phyloP scores from a whole-genome alignment of 129 eudicot species.

The Chrysanthemum makinoi region DNA sequence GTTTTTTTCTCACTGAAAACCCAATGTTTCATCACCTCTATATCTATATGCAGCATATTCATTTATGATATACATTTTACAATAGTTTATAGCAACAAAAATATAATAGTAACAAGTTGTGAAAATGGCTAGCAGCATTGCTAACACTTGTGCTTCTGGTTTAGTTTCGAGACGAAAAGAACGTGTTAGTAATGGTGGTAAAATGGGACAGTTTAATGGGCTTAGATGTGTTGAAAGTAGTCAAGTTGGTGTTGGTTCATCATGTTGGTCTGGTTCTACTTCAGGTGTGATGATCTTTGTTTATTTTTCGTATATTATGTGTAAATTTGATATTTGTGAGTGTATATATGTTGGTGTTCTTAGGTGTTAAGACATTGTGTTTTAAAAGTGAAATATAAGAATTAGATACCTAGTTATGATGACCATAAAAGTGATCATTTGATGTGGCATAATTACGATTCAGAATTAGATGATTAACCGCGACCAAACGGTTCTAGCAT shows the following conservation, averaged over 20 bases:
- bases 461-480: too few species aligned
- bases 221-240: constrained; percentile 42
- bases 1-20: constrained; percentile 33
- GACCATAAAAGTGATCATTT: too few species aligned
- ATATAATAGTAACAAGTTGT: constrained; percentile 5
- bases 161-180: constrained; percentile 40
- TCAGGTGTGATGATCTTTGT: constrained; percentile 34
- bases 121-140: constrained; percentile 54
- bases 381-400: too few species aligned
- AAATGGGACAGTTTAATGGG: constrained; percentile 50
- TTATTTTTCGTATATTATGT: too few species aligned
- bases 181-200: constrained; percentile 34
- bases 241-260: constrained; percentile 22
- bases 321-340: too few species aligned
- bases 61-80: constrained; percentile 3
- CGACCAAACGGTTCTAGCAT: too few species aligned
- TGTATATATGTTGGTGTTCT: neutral
- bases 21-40: constrained; percentile 29
- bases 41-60: constrained; percentile 20
- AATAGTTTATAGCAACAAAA: neutral
- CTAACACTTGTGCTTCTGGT: constrained; percentile 53
- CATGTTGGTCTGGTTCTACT: constrained; percentile 37
- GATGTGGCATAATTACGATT: too few species aligned
- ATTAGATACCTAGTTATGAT: too few species aligned
- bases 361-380: too few species aligned